Base-by-base conservation (phyloP, 306 rosid genomes). In the Prunus dulcis region DNA sequence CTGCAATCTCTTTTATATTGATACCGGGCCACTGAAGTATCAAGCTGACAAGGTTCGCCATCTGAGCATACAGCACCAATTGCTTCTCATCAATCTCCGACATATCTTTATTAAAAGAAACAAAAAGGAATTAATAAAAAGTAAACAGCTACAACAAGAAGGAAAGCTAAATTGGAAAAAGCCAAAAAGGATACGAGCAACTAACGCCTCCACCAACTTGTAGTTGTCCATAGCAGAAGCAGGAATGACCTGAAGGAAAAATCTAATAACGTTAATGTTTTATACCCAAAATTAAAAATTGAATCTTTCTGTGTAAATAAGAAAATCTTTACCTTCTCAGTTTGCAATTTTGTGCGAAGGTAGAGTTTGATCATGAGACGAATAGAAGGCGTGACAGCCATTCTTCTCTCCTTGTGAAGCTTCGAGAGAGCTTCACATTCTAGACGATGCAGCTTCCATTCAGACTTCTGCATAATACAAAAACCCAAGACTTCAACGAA, bases 371-470 rank as follows among this genome's bases (percentile, higher is more conserved):
- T 55, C 96, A 95, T 88, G 75, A 95, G 69, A 56, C 97, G 87
- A 57, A 92, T 84, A n/a, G 97, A 92, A 74, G 96, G 94, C 4
- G 98, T 94, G 69, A 95, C 87, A 18, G 79, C 88, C 83, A 71
- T 84, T 67, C 93, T 80, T 84, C 80, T 87, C 30, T 79, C 85
- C 78, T 69, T 67, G 62, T 86, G 90, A 53, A 92, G 85, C 84
- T 86, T 90, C 4, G 90, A 84, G 23, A 95, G 91, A 67, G 83
- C 91, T 46, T 82, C 83, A 73, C 98, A 95, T 84, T 95, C 98
- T 75, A 95, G 87, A 73, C 93, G 96, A 83, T 95, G 98, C 84
- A 92, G 82, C 73, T 89, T 87, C 98, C 97, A 95, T 47, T 89
- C 98, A 28, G 82, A 85, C 84, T 82, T 92, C 97, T 95, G 82